Conservation (phyloP, 371 early-diverging fungal species). For the Apophysomyces ossiformis region DNA sequence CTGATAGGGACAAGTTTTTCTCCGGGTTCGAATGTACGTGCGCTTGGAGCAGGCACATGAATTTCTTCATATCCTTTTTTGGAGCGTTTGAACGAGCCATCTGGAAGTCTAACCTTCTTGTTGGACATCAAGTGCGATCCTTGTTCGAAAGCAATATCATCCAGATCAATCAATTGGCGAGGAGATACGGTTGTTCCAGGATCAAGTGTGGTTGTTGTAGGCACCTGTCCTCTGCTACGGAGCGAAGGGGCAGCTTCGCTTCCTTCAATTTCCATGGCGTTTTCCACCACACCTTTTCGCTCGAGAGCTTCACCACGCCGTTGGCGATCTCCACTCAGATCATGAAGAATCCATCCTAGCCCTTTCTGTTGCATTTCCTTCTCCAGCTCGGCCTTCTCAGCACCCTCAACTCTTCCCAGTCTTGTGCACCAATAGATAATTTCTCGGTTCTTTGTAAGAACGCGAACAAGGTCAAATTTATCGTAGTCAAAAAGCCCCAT, state of each 20-base stretch:
- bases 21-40: slow-evolving; percentile 64
- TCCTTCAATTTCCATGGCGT: slow-evolving; percentile 55
- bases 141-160: slow-evolving; percentile 84
- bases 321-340: slow-evolving; percentile 66
- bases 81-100: slow-evolving; percentile 90
- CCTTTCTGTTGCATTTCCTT: slow-evolving; percentile 72
- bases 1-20: slow-evolving; percentile 77
- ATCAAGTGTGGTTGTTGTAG: slow-evolving; percentile 47
- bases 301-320: slow-evolving; percentile 75
- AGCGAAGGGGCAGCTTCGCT: slow-evolving; percentile 23
- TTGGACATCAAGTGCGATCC: slow-evolving; percentile 97
- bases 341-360: slow-evolving; percentile 74
- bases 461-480: slow-evolving; percentile 91
- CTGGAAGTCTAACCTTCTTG: slow-evolving; percentile 92
- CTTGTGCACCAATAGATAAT: slow-evolving; percentile 91
- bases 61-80: slow-evolving; percentile 97
- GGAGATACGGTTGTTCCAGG: slow-evolving; percentile 63
- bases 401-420: slow-evolving; percentile 75
- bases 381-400: slow-evolving; percentile 62
- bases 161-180: slow-evolving; percentile 77
- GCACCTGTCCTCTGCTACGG: slow-evolving; percentile 50
- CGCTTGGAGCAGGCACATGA: slow-evolving; percentile 92
- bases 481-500: slow-evolving; percentile 93
- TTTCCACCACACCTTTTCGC: slow-evolving; percentile 72
- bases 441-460: slow-evolving; percentile 86